Evolutionary conservation across 257 asterid genomes (phyloP), one percentile per base, ranked within the genome.

Genomic region (Rehmannia glutinosa): DNA sequence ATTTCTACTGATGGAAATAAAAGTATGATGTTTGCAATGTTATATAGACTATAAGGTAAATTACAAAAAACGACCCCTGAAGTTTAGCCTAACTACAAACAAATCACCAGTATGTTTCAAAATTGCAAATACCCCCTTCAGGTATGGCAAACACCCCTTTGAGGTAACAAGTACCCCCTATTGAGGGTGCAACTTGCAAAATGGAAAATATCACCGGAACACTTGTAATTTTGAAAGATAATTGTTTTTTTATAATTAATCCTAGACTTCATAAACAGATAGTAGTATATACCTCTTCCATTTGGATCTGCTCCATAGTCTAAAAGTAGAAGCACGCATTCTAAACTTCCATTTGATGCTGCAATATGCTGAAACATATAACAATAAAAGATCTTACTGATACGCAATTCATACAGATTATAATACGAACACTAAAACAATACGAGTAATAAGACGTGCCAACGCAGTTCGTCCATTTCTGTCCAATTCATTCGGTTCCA

Each of bases 281-380:
- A 32, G 36, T 30, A 30, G 38, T 25, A 28, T 8, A 13, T 81
- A 85, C 98, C 96, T 89, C 39, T 78, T 66, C 17, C 66, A 67
- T 85, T 87, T 28, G 94, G 87, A 47, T 92, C 73, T n/a, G 96
- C 96, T 55, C 92, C 96, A 53, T 73, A 72, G 72, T 92, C 96
- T 2, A 92, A 59, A 51, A 92, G 96, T 52, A 87, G 83, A 61
- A 68, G 47, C 20, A 81, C 83, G 24, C 96, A 92, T 32, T 81
- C 84, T 65, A 59, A 53, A 46, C 72, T 74, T 41, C 95, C 96
- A 25, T 70, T 80, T 15, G 92, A 72, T 20, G 94, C 89, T 39
- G 92, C 86, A 70, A 87, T 73, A 63, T 92, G 92, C 96, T 91
- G 95, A 54, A 73, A 71, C 73, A 66, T 27, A 66, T 20, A 58